These are phyloP conservation scores for Collariella sp. DNA, from an alignment of 495 filamentous ascomycete genomes.

Conservation along the genomic window DNA sequence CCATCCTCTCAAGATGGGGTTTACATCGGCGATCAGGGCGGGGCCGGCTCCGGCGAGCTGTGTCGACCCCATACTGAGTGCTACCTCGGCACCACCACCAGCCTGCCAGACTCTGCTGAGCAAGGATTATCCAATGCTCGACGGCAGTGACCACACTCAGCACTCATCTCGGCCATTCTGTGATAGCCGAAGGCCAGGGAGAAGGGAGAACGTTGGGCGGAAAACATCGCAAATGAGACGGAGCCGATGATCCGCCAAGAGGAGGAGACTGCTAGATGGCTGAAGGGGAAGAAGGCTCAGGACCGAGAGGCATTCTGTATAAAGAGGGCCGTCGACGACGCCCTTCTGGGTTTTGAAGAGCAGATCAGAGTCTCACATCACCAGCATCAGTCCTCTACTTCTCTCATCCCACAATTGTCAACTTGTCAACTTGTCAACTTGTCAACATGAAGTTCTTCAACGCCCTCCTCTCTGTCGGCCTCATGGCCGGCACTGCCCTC, in stretches of 20 bases:
- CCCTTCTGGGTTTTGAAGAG: neutral
- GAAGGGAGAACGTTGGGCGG: neutral
- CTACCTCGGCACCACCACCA: neutral
- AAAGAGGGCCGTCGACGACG: neutral
- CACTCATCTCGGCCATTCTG: neutral
- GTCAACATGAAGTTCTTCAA: slow-evolving; percentile 12
- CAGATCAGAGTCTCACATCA: neutral
- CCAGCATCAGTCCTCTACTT: neutral
- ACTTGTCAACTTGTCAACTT: neutral
- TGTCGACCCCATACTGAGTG: neutral
- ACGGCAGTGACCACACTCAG: no score
- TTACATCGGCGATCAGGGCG: neutral
- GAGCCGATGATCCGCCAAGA: neutral
- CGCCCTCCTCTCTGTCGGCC: slow-evolving; percentile 13
- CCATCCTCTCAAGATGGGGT: neutral
- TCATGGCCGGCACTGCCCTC: slow-evolving; percentile 12
- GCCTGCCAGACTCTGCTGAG: neutral
- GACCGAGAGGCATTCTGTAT: neutral
- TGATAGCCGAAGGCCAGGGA: neutral
- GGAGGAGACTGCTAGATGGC: neutral
- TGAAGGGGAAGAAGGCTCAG: neutral
- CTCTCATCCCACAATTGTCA: neutral
- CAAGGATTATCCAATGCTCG: slow-evolving; percentile 2
- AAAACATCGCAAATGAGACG: neutral
- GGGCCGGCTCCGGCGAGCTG: neutral